These are phyloP conservation scores for Phytophthora pistaciae DNA, from an alignment of 352 stramenopile species.

Conservation along the genomic window DNA sequence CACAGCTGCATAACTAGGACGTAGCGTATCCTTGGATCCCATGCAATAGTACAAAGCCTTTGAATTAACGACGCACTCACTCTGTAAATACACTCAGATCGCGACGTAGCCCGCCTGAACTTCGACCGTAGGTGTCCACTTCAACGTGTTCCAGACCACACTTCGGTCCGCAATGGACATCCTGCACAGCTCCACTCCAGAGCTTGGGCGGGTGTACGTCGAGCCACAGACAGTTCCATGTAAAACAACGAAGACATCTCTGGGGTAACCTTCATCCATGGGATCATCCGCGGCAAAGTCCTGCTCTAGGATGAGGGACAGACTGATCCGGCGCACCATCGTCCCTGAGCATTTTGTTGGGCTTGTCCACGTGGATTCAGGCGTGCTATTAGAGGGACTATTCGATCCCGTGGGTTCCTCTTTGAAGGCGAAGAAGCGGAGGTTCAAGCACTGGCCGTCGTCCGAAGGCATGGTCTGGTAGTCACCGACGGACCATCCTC, in stretches of 20 bases:
- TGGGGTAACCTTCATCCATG: not conserved
- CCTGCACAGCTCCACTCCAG: conserved; percentile 1
- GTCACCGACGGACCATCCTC: conserved; percentile 24
- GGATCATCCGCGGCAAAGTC: not conserved
- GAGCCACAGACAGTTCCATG: conserved; percentile 16
- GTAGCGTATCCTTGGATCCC: not conserved
- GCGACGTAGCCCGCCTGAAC: conserved; percentile 11
- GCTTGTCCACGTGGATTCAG: not conserved
- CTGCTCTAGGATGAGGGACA: conserved; percentile 11
- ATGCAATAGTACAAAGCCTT: not conserved
- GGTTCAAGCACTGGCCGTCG: not conserved
- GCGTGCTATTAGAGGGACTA: not conserved
- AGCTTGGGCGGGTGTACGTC: not conserved
- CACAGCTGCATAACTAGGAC: not conserved
- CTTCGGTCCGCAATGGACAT: not conserved
- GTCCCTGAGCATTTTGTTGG: not conserved
- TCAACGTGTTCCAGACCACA: conserved; percentile 8
- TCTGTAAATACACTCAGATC: not conserved
- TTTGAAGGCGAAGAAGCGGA: conserved; percentile 19
- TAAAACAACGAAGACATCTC: conserved; percentile 5
- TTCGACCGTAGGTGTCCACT: conserved; percentile 13
- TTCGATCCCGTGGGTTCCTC: not conserved
- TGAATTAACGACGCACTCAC: not conserved
- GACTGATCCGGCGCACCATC: conserved; percentile 1
- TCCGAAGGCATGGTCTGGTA: conserved; percentile 15